Conservation (phyloP, 1,284 basidiomycete genomes). For the Microbotryomycetes sp. region DNA sequence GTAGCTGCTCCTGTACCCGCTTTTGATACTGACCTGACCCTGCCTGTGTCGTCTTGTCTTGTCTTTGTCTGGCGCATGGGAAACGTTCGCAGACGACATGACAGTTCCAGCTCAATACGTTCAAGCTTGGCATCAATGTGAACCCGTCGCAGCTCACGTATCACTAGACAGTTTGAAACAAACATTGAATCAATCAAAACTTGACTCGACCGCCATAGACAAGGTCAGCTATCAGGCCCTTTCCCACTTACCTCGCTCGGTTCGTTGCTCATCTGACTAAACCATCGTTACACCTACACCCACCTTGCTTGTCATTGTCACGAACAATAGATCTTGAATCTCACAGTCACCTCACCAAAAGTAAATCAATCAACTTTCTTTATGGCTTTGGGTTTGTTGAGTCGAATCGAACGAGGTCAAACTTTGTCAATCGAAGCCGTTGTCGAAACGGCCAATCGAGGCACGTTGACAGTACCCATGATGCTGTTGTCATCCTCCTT, state of each 20-base stretch:
- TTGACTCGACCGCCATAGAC: background rate
- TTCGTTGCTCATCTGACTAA: no score
- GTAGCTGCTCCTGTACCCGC: background rate
- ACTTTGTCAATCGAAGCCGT: background rate
- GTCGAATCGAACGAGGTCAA: background rate
- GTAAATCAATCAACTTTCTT: background rate
- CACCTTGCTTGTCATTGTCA: background rate
- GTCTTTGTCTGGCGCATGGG: no score
- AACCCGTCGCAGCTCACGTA: background rate
- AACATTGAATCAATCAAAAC: background rate
- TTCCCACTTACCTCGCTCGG: no score
- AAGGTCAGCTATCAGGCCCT: background rate
- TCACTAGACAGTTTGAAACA: background rate
- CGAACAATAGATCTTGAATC: background rate
- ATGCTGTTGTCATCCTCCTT: background rate
- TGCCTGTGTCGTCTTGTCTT: background rate
- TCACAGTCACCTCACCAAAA: background rate
- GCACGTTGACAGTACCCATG: background rate
- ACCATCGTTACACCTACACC: background rate
- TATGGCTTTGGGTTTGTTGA: slow-evolving; percentile 2
- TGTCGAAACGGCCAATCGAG: background rate
- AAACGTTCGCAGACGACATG: background rate
- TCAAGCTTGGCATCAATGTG: background rate
- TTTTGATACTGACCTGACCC: background rate
- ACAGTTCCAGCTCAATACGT: background rate